Evolutionary conservation across 495 filamentous ascomycete genomes (phyloP), one percentile per base, ranked within the genome.

Genomic region (Hypoxylon trugodes): DNA sequence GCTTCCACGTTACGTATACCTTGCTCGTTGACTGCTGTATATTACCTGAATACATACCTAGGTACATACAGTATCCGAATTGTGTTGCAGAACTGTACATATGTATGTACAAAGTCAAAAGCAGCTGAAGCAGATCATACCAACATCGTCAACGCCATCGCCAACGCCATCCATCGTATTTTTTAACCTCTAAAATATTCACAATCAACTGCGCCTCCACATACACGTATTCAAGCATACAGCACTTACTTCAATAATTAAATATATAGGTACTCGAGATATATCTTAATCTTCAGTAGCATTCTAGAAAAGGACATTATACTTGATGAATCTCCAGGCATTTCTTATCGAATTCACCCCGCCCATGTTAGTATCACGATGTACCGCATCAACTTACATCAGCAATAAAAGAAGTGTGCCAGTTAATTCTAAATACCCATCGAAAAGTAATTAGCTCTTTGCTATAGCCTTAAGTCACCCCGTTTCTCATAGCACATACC

Each of bases 371-470:
- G 18, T 21, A 16, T 38, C 10, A 48, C 47, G 15, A 16, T 33
- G 6, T 35, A 6, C 26, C 33, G 28, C 26, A 12, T 13, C 49
- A 38, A 54, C 50, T 48, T 49, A 38, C 52, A 40, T 43, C 16
- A 37, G 16, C 43, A 41, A 48, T 37, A 15, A 26, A 10, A 57
- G 36, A 10, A 24, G 3, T 7, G 15, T 13, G 0, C 4, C 13
- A 28, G 36, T 2, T 28, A 45, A 28, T 15, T 49, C 26, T 46
- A 16, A 30, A 54, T 50, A 28, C 21, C 33, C 37, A 46, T 21
- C 9, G 22, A 56, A 37, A 25, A 22, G 6, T 15, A 30, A 64
- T 64, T 64, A 57, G 46, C 59, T 45, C 37, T 52, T 15, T 38
- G 32, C 12, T 24, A 40, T 46, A 10, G 38, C 24, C 10, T 43